Evolutionary conservation across 352 stramenopile species (phyloP).

Genomic region (Globisporangium radiosum): DNA sequence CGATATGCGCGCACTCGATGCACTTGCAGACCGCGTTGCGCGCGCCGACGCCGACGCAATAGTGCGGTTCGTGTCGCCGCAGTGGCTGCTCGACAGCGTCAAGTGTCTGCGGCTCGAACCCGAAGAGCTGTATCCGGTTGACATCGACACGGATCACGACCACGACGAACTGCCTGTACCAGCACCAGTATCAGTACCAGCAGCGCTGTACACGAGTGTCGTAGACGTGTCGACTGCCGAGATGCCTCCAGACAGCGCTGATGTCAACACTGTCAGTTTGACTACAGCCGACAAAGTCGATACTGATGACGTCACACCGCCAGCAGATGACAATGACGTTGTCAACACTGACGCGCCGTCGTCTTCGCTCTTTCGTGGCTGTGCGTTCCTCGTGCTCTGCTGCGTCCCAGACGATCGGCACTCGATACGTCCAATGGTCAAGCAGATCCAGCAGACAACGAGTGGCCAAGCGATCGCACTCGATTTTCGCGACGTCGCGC

Average conservation of each 20-base stretch:
- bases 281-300: too few relatives aligned
- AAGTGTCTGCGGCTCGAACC: slow-evolving; percentile 42
- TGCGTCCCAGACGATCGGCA: slow-evolving; percentile 35
- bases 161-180: not conserved
- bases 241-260: not conserved
- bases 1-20: slow-evolving; percentile 24
- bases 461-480: slow-evolving; percentile 41
- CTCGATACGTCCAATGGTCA: slow-evolving; percentile 30
- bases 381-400: slow-evolving; percentile 58
- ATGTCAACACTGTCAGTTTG: not conserved
- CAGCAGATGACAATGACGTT: not conserved
- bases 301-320: too few relatives aligned
- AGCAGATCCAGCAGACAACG: slow-evolving; percentile 24
- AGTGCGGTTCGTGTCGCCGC: slow-evolving; percentile 49
- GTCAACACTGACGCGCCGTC: not conserved
- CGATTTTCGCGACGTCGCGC: slow-evolving; percentile 36
- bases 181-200: too few relatives aligned
- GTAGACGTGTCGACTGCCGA: not conserved
- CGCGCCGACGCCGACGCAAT: slow-evolving; percentile 18
- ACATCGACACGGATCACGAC: slow-evolving; percentile 25
- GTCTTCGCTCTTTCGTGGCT: slow-evolving; percentile 29
- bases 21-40: slow-evolving; percentile 25
- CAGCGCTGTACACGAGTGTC: not conserved
- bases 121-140: slow-evolving; percentile 59
- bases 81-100: slow-evolving; percentile 61